phyloP scores from a whole-genome alignment of 2,329 filamentous ascomycete genomes.

The Emmonsia crescens region DNA sequence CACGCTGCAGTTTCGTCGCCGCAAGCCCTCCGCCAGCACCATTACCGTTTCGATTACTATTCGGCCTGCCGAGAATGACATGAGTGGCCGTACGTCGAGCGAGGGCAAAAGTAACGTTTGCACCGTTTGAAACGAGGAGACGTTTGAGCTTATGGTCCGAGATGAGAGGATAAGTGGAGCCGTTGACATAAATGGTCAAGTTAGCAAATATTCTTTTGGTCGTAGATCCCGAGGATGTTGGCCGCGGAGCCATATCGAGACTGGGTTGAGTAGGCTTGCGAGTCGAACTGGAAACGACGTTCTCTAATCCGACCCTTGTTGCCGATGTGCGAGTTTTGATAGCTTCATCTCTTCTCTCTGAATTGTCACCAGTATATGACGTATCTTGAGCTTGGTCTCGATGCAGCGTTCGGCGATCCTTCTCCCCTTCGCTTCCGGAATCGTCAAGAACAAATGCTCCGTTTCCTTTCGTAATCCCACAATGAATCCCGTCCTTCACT shows the following conservation, averaged over 20 bases:
- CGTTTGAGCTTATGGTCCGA: constrained; percentile 82
- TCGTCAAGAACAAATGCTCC: not conserved
- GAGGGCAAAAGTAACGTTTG: constrained; percentile 56
- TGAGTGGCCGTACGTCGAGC: constrained; percentile 69
- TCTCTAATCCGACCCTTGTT: not conserved
- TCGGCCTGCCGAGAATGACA: constrained; percentile 62
- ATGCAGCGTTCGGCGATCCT: not conserved
- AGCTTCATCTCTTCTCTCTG: not conserved
- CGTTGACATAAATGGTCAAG: constrained; percentile 74
- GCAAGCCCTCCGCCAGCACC: constrained; percentile 66
- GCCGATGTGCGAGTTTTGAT: not conserved
- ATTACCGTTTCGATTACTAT: constrained; percentile 13
- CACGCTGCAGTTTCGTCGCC: constrained; percentile 67
- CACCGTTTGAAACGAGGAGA: constrained; percentile 64
- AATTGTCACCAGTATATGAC: not conserved
- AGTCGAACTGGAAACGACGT: not conserved
- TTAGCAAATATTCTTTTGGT: constrained; percentile 51
- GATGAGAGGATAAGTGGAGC: constrained; percentile 67
- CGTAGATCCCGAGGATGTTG: constrained; percentile 18
- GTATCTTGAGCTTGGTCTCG: not conserved
- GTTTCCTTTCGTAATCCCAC: constrained; percentile 9
- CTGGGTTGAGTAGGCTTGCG: not conserved
- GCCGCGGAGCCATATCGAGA: not conserved
- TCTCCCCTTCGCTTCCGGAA: not conserved
- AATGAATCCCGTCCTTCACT: not conserved